Evolutionary conservation across 208 protist species (phyloP), one percentile per base, ranked within the genome.

Genomic region (Acanthamoeba lenticulata): DNA sequence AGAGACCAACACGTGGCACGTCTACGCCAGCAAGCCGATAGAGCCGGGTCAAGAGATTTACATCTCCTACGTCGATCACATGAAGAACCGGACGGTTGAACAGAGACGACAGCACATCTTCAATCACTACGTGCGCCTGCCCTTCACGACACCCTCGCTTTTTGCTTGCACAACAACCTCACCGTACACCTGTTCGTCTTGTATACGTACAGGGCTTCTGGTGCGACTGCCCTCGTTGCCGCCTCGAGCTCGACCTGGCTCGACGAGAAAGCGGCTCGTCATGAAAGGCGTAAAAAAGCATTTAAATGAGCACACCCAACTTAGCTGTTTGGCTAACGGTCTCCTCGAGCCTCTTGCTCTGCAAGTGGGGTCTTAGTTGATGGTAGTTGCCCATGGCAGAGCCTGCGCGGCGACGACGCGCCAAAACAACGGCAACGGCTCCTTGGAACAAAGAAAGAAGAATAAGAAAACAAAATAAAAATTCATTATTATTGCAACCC

Each of bases 31-130:
- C 24, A 62, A 89, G 47, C 7, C 24, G 15, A 89, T 89, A 36
- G 47, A 55, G 0, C 44, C 17, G 47, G 81, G 81, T 24, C 47
- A 89, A 29, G 81, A 89, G 81, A 89, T 89, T 27, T 62, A 36
- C 49, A 89, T 89, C 38, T 65, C 81, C 21, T 89, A 89, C 49
- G 21, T 89, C 2, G 49, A 62, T 44, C 81, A 89, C 40, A 81
- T 81, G 81, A 65, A 36, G 47, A 62, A 65, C 49, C n/a, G 60
- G 34, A 89, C 15, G 0, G 42, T 65, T 24, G 47, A 89, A 32
- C 24, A 21, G 21, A 55, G 81, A 29, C 11, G 81, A 19, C 49
- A 55, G 40, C 81, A 89, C 34, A 38, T 89, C 19, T 89, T 38
- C 81, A 89, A 55, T 32, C 81, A 89, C 49, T 89, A 89, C 38